Conservation (phyloP, 1,284 basidiomycete genomes). For the Exobasidium cylindrosporum region DNA sequence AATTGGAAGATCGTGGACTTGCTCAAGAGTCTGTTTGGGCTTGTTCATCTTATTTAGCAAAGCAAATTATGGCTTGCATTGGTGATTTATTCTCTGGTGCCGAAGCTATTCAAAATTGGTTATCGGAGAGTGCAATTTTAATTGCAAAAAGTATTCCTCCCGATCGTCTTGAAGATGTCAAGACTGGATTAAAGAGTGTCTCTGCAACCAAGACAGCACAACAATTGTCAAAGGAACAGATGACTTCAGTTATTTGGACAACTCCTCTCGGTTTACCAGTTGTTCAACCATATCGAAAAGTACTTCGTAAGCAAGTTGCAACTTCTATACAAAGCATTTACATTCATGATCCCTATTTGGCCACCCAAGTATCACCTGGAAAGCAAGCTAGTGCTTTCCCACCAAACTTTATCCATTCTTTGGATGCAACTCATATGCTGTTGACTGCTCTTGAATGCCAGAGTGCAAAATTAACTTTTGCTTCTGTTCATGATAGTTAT, state of each 20-base stretch:
- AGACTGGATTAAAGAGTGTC: neutral
- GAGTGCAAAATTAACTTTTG: slow-evolving; percentile 65
- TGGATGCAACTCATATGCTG: slow-evolving; percentile 99
- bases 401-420: slow-evolving; percentile 95
- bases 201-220: neutral
- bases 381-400: slow-evolving; percentile 97
- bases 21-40: slow-evolving; percentile 70
- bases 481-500: slow-evolving; percentile 97
- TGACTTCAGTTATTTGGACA: slow-evolving; percentile 96
- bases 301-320: slow-evolving; percentile 68
- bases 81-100: slow-evolving; percentile 91
- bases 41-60: slow-evolving; percentile 72
- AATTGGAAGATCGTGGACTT: slow-evolving; percentile 74
- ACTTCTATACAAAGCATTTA: slow-evolving; percentile 87
- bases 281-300: slow-evolving; percentile 91
- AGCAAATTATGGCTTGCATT: slow-evolving; percentile 61
- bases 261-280: slow-evolving; percentile 90
- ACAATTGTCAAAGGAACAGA: slow-evolving; percentile 65
- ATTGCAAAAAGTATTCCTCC: slow-evolving; percentile 83
- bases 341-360: slow-evolving; percentile 81
- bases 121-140: slow-evolving; percentile 75
- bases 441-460: slow-evolving; percentile 81
- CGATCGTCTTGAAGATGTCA: slow-evolving; percentile 64
- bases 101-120: slow-evolving; percentile 85
- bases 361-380: slow-evolving; percentile 73